Conservation (phyloP, 2,329 filamentous ascomycete genomes). For the Aspergillus viridinutans region DNA sequence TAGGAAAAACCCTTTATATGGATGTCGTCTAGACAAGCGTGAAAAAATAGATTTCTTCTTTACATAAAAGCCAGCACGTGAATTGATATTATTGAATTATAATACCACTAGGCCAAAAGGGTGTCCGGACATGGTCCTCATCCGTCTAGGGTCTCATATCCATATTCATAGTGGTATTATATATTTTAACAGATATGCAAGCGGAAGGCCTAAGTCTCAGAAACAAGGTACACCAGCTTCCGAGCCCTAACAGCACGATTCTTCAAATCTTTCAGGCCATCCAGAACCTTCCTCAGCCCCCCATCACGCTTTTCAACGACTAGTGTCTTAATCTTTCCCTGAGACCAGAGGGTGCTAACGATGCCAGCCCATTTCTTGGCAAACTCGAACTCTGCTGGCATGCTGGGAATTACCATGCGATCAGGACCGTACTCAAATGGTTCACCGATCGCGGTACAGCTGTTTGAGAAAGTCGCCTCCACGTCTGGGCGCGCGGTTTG, state of each 20-base stretch:
- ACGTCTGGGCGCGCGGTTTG: not conserved
- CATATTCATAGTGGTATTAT: too few relatives aligned
- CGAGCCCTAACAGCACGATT: not conserved
- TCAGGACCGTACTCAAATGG: constrained; percentile 1
- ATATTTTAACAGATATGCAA: too few relatives aligned
- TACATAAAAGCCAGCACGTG: too few relatives aligned
- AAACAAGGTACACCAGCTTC: not conserved
- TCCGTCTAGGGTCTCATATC: too few relatives aligned
- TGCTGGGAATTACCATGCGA: not conserved
- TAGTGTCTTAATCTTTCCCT: not conserved
- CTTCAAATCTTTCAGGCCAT: not conserved
- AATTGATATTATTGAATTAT: too few relatives aligned
- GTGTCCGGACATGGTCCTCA: too few relatives aligned
- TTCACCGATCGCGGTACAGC: not conserved
- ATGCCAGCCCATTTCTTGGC: not conserved
- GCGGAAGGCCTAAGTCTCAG: too few relatives aligned
- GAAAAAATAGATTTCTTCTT: too few relatives aligned
- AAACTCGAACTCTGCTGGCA: constrained; percentile 1
- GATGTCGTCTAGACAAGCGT: too few relatives aligned
- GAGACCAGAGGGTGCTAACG: not conserved
- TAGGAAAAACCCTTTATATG: too few relatives aligned
- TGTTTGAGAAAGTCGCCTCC: not conserved
- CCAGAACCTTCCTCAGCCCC: not conserved
- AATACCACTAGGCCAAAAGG: too few relatives aligned
- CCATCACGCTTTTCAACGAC: not conserved